phyloP scores from a whole-genome alignment of 2,329 filamentous ascomycete genomes.

The Fulvia fulva region DNA sequence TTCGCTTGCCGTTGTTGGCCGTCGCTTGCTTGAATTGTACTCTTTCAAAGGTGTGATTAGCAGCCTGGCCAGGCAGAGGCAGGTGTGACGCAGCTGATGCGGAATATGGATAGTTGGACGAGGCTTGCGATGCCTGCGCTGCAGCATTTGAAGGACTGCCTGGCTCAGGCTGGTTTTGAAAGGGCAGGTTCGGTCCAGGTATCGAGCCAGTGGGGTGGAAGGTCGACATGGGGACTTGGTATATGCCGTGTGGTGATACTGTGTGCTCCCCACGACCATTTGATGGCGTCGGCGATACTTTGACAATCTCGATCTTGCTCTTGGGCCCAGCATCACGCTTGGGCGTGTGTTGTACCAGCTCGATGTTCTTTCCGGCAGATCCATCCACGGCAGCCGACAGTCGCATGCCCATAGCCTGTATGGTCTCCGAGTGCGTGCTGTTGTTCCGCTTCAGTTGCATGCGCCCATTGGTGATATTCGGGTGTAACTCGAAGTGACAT shows the following conservation, averaged over 20 bases:
- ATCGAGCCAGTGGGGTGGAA: conserved; percentile 37
- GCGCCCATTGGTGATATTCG: conserved; percentile 54
- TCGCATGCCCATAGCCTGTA: conserved; percentile 74
- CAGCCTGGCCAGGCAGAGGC: conserved; percentile 29
- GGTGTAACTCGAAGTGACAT: conserved; percentile 70
- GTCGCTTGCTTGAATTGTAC: conserved; percentile 95
- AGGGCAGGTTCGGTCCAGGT: conserved; percentile 40
- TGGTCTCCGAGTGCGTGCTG: conserved; percentile 45
- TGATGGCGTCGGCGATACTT: conserved; percentile 62
- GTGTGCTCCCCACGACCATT: conserved; percentile 39
- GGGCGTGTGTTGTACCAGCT: conserved; percentile 84
- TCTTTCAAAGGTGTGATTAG: conserved; percentile 70
- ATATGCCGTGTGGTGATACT: conserved; percentile 36
- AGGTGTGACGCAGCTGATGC: conserved; percentile 20
- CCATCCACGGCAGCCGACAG: conserved; percentile 81
- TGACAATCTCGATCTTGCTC: conserved; percentile 65
- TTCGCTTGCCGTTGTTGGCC: conserved; percentile 86
- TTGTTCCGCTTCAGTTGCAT: conserved; percentile 54
- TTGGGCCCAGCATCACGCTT: conserved; percentile 88
- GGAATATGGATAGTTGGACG: conserved; percentile 19
- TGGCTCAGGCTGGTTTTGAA: conserved; percentile 34
- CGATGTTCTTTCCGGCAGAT: conserved; percentile 69
- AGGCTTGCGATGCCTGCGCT: conserved; percentile 12
- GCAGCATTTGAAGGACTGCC: conserved; percentile 12
- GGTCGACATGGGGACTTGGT: conserved; percentile 33